Evolutionary conservation across 2,329 filamentous ascomycete species (phyloP).

Genomic region (Aspergillus sclerotialis): DNA sequence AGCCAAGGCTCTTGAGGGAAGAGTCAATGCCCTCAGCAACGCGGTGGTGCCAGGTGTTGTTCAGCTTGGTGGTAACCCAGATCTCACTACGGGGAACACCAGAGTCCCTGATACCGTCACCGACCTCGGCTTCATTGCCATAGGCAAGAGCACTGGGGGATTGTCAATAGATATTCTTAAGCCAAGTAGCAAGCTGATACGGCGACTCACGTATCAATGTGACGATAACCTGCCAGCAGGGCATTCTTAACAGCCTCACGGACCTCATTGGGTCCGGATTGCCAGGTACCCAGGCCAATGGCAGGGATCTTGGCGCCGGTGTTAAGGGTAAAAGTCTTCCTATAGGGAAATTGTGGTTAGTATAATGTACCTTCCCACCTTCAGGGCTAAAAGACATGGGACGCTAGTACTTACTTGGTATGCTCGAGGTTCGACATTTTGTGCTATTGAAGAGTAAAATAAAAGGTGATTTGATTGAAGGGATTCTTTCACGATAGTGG

Average conservation of each 20-base stretch:
- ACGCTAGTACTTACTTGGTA: slow-evolving; percentile 19
- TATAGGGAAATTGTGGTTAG: slow-evolving; percentile 5
- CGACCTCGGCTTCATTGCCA: slow-evolving; percentile 61
- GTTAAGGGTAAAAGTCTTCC: slow-evolving; percentile 41
- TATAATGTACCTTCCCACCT: too few species aligned
- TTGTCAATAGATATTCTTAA: neutral
- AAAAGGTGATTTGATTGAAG: neutral
- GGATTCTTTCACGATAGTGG: too few species aligned
- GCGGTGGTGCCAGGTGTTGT: slow-evolving; percentile 57
- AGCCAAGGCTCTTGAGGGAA: slow-evolving; percentile 56
- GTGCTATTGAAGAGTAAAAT: slow-evolving; percentile 3
- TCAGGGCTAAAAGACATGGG: too few species aligned
- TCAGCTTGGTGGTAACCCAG: slow-evolving; percentile 64
- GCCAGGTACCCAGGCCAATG: slow-evolving; percentile 50
- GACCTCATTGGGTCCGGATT: slow-evolving; percentile 48
- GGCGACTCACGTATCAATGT: slow-evolving; percentile 46
- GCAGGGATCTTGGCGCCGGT: slow-evolving; percentile 44
- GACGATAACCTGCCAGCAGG: slow-evolving; percentile 47
- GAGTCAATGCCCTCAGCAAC: slow-evolving; percentile 57
- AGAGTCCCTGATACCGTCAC: slow-evolving; percentile 58
- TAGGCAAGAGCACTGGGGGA: slow-evolving; percentile 40
- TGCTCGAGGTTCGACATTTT: slow-evolving; percentile 22
- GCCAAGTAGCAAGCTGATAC: neutral
- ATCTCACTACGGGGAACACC: slow-evolving; percentile 60
- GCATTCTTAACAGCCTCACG: slow-evolving; percentile 42